Conservation (phyloP, 2,329 filamentous ascomycete species). For the Fusarium graminum region DNA sequence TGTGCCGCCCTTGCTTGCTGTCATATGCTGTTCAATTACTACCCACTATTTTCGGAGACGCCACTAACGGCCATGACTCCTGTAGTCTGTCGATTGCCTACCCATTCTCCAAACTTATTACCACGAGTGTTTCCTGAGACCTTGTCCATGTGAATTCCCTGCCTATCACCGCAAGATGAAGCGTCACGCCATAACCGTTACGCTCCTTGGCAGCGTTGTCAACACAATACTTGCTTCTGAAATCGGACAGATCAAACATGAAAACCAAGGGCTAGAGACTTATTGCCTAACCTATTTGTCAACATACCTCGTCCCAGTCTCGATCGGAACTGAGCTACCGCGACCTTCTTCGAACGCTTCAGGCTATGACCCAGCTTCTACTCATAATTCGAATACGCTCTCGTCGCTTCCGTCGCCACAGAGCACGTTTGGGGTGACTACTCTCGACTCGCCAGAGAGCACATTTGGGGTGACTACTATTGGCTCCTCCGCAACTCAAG, state of each 20-base stretch:
- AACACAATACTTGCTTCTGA: background rate
- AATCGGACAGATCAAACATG: background rate
- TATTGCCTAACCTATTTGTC: conserved; percentile 9
- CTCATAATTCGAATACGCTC: background rate
- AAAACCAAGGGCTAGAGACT: background rate
- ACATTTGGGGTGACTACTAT: background rate
- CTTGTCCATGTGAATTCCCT: fast-evolving
- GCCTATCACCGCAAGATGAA: background rate
- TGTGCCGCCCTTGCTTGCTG: too few species aligned
- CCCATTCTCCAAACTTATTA: background rate
- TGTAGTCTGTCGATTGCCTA: too few species aligned
- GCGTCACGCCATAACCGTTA: fast-evolving
- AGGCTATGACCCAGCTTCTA: background rate
- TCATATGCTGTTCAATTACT: too few species aligned
- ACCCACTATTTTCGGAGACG: too few species aligned
- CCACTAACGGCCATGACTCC: too few species aligned
- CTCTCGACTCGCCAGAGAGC: background rate
- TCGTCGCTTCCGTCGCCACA: background rate
- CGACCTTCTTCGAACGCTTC: background rate
- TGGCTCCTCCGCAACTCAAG: background rate
- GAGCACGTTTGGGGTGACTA: too few species aligned
- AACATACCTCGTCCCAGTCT: conserved; percentile 1
- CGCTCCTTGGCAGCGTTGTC: background rate
- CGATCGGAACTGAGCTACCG: background rate
- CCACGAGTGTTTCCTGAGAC: too few species aligned